Base-by-base conservation (phyloP, 495 filamentous ascomycete genomes). In the Cudoniella acicularis region DNA sequence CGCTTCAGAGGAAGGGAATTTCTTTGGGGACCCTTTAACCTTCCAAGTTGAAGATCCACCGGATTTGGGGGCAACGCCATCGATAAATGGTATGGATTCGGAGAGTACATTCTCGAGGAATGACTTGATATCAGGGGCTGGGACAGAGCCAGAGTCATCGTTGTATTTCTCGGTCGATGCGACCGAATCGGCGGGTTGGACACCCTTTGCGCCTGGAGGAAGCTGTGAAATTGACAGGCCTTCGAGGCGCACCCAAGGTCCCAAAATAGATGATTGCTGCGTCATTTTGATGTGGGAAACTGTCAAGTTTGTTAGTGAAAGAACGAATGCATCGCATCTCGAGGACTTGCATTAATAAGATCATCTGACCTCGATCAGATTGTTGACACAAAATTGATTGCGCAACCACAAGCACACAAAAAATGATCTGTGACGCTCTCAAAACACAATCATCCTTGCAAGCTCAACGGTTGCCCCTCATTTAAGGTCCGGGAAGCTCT, bases 11-110 rank as follows among this genome's bases (percentile, higher is more conserved):
- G 82, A 71, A n/a, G 69, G 52, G 52, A 80, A 77, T 27, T 68
- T 62, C 64, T 81, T 83, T 10, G 65, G 54, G 17, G 45, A 55
- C 8, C 71, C 70, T 63, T 73, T 73, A 2, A 62, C 57, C 49
- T 73, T 74, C 74, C 79, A 83, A 46, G 64, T 66, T 64, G 66
- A 77, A 60, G 57, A 67, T 63, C 43, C n/a, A 4, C 62, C 56
- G 9, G 41, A 23, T 52, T 71, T 74, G 1, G 77, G 72, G 18
- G 74, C 68, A 48, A 73, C 69, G 22, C 71, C 67, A 64, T 77
- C 75, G 60, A 85, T 73, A 63, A 88, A 82, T 8, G 75, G 72
- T 3, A 81, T 67, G 47, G 83, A 79, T 73, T 89, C 84, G 30
- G 67, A 57, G 9, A 89, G 72, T 21, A 79, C 72, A 10, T 72